Evolutionary conservation across 2,329 filamentous ascomycete species (phyloP), one percentile per base, ranked within the genome.

Genomic region (Ceratocystis alfenasii): DNA sequence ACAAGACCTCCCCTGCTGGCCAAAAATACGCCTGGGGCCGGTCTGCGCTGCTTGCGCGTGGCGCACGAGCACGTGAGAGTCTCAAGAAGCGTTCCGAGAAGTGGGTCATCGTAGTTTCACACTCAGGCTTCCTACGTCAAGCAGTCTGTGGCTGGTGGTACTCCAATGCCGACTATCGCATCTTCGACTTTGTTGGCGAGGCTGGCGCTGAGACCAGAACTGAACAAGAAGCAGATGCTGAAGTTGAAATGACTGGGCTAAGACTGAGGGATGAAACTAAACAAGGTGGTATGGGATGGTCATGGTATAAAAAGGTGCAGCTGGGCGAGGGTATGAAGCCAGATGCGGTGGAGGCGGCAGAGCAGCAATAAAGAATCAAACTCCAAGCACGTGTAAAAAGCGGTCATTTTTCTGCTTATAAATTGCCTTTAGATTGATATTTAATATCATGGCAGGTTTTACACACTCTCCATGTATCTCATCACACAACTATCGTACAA

Each of bases 141-240:
- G 83, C 79, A 7, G 79, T 87, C 6, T 79, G 78, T 7, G 80
- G 83, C 1, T 76, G 76, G 69, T 81, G 76, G 75, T 84, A 77
- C 70, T 81, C 80, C 71, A 87, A 87, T 68, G 81, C 81, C 10
- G 85, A 88, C 70, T 88, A 84, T 72, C 79, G 85, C 12, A 75
- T 87, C 36, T 87, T 87, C 70, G 78, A 82, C 20, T 83, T 84
- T 69, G 77, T 72, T 10, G 48, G 48, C 20, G 48, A 28, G 12
- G 8, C 48, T 53, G 3, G 8, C 4, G 5, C 48, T 25, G 48
- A 28, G 48, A 53, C 48, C 8, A 12, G 48, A 22, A 10, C 10
- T 28, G 20, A 45, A 46, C 50, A 7, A 8, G 59, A 68, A 5
- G 68, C 65, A 0, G 44, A 48, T n/a, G 67, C 20, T 0, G 69